Conservation (phyloP, 345 rosid genomes). For the Brassica carinata region DNA sequence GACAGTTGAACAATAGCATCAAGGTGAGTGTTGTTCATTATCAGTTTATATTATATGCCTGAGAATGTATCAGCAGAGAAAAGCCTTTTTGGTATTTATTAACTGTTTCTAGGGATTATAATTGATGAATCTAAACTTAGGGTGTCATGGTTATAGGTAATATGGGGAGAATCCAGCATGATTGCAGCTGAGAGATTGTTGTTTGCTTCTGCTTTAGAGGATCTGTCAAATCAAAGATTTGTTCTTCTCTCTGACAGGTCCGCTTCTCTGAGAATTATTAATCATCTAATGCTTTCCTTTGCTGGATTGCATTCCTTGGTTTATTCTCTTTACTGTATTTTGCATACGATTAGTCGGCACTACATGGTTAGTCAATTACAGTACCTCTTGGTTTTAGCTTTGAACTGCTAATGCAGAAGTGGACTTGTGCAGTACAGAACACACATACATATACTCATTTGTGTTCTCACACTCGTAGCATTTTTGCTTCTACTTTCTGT, state of each 20-base stretch:
- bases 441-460: not conserved
- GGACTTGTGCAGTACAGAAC: not conserved
- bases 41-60: not conserved
- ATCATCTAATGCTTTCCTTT: not conserved
- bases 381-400: not conserved
- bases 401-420: not conserved
- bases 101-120: not conserved
- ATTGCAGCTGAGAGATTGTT: slow-evolving; percentile 83
- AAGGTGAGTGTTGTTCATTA: slow-evolving; percentile 47
- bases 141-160: slow-evolving; percentile 53
- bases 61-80: not conserved
- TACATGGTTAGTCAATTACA: not conserved
- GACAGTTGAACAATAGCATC: slow-evolving; percentile 74
- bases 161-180: slow-evolving; percentile 93
- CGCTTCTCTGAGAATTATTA: slow-evolving; percentile 13
- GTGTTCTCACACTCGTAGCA: not conserved
- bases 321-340: not conserved
- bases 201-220: slow-evolving; percentile 70
- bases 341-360: not conserved
- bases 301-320: not conserved
- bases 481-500: slow-evolving; percentile 25
- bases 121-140: not conserved
- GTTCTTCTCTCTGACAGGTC: slow-evolving; percentile 94
- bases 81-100: not conserved
- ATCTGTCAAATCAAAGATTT: slow-evolving; percentile 82